Base-by-base conservation (phyloP, 2,329 filamentous ascomycete genomes). In the Truncatella angustata region DNA sequence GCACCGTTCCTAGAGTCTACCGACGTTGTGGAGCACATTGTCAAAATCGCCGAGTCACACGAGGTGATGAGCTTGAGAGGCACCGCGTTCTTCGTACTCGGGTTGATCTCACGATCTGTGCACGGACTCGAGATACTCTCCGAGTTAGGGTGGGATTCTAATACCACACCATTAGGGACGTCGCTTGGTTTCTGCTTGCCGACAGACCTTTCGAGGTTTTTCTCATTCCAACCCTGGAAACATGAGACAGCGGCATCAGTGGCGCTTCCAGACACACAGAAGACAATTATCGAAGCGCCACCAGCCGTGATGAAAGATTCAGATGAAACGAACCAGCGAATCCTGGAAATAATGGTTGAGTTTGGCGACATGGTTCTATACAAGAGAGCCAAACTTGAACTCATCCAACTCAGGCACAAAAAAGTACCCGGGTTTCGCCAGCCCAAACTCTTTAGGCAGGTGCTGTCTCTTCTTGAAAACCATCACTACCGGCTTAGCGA, bases 71-170 rank as follows among this genome's bases (percentile, higher is more conserved):
- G 91, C 53, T 79, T 99, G 62, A 83, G 95, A 40, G 94, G 95
- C 34, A 99, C 95, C 1, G 94, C 94, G 1, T 97, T 97, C 70
- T 99, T 97, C 63, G 94, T 97, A 0, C 74, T 99, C 0, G 94
- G 94, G 0, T 75, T 99, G 52, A 93, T 99, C 51, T 97, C 92
- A 1, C 82, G 94, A 50, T 97, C 93, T 48, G 79, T 91, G 7
- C 93, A 97, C 63, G 94, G 94, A 0, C 82, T 97, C 23, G 91
- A 96, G 68, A 96, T 97, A 53, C 73, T 99, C 12, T 86, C 88
- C 1, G 90, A 96, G 63, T 80, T 89, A 64, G 92, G 92, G 10
- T 99, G 95, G 95, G 92, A 96, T 63, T 90, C 91, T 9, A 93
- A 91, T 54, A 88, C 91, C 16, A 93, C 91, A 54, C 82, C 86